phyloP scores from a whole-genome alignment of 2,329 filamentous ascomycete genomes.

The Stemphylium vesicarium region DNA sequence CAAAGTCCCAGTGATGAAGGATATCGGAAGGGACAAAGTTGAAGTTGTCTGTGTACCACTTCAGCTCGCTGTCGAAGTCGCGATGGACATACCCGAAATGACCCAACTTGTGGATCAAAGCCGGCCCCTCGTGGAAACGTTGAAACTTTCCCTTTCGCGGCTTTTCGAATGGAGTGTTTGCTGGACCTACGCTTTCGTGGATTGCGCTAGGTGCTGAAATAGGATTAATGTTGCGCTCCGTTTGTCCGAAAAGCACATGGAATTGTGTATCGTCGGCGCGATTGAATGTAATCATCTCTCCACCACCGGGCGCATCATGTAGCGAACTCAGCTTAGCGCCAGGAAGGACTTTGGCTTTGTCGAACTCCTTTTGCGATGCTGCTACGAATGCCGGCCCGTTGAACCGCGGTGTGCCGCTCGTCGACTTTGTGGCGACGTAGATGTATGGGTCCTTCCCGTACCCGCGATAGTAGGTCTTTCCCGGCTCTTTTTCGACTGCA shows the following conservation, averaged over 20 bases:
- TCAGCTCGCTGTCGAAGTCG: conserved; percentile 39
- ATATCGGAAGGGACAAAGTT: conserved; percentile 53
- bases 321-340: not conserved
- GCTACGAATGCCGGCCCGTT: not conserved
- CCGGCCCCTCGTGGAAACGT: conserved; percentile 53
- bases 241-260: not conserved
- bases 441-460: not conserved
- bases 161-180: conserved; percentile 39
- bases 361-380: not conserved
- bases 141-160: conserved; percentile 42
- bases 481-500: not conserved
- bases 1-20: conserved; percentile 23
- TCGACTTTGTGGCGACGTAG: not conserved
- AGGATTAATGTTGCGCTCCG: not conserved
- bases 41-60: conserved; percentile 52
- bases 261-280: too few relatives aligned
- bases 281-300: not conserved
- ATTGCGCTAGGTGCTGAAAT: not conserved
- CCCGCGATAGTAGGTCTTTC: not conserved
- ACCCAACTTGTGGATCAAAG: conserved; percentile 52
- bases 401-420: not conserved
- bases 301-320: not conserved
- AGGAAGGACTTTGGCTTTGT: not conserved
- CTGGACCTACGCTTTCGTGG: not conserved
- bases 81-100: conserved; percentile 47